Conservation (phyloP, 176 grass and related monocot genomes). For the Rhynchospora tenuis region DNA sequence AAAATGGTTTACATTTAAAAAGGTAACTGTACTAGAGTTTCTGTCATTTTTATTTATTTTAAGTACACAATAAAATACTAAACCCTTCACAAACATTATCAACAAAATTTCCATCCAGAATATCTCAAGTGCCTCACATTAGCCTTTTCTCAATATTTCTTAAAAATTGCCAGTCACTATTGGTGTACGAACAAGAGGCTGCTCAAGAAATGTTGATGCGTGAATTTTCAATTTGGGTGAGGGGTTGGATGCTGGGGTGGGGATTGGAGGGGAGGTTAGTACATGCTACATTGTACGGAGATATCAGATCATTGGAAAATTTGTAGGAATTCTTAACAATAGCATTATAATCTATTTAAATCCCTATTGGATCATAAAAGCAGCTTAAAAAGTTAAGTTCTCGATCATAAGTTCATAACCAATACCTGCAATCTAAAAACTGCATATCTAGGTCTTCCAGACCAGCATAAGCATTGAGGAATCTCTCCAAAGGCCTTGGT, state of each 20-base stretch:
- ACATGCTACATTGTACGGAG: too few species aligned
- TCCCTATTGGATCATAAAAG: neutral
- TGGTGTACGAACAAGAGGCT: neutral
- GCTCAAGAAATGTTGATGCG: neutral
- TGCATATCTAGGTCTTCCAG: conserved; percentile 96
- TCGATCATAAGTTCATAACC: neutral
- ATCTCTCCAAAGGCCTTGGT: conserved; percentile 83
- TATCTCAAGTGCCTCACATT: neutral
- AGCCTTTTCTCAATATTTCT: neutral
- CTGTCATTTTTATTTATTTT: neutral
- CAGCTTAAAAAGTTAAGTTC: neutral
- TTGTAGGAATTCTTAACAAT: neutral
- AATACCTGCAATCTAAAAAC: conserved; percentile 82
- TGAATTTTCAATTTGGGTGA: too few species aligned
- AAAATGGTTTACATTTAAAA: too few species aligned
- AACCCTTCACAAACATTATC: neutral
- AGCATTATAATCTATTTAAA: neutral
- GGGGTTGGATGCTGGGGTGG: too few species aligned
- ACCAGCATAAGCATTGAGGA: conserved; percentile 81
- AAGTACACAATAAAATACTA: neutral
- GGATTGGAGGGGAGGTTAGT: too few species aligned
- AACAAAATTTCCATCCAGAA: neutral
- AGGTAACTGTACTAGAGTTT: neutral
- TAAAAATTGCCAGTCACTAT: neutral
- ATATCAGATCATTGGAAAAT: too few species aligned